A percentile compares a stretch with the other conserved stretches of the same genome.
phyloP scores from a whole-genome alignment of 1,139 yeast species.

The Blastobotrys persicus region DNA sequence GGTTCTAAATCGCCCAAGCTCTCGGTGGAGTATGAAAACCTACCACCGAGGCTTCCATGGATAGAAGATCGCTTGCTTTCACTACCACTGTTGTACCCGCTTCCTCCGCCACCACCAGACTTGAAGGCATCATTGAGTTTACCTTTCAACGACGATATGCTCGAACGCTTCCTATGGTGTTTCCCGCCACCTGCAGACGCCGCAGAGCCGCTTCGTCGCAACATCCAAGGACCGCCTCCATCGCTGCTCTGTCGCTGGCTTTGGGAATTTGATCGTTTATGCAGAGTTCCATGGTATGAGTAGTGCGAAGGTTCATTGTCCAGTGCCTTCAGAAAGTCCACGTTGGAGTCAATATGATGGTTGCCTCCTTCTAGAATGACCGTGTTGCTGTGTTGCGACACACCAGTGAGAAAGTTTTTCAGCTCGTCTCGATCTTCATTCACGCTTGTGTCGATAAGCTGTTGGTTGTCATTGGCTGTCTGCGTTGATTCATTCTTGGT shows the following conservation, averaged over 20 bases:
- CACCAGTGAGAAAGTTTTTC: constrained; percentile 38
- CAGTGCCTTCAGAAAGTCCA: constrained; percentile 59
- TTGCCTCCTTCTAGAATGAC: constrained; percentile 34
- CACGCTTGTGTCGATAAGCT: constrained; percentile 22
- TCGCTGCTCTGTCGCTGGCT: constrained; percentile 3
- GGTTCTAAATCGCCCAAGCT: constrained; percentile 14
- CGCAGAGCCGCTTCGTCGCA: constrained; percentile 22
- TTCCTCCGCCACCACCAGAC: constrained; percentile 23
- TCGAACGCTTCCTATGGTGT: constrained; percentile 27
- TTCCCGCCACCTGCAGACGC: constrained; percentile 11
- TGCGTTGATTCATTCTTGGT: background rate
- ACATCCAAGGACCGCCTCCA: constrained; percentile 13
- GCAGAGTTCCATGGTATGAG: constrained; percentile 9
- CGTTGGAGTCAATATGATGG: constrained; percentile 45
- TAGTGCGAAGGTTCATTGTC: constrained; percentile 29
- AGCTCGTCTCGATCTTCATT: constrained; percentile 33
- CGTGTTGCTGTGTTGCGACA: constrained; percentile 36
- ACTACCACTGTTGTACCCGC: constrained; percentile 14
- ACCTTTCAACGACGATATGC: constrained; percentile 31
- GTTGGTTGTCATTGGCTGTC: background rate
- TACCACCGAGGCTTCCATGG: constrained; percentile 8
- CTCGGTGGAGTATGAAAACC: constrained; percentile 26
- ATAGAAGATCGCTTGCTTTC: constrained; percentile 9
- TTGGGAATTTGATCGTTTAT: constrained; percentile 7
- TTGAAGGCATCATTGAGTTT: constrained; percentile 36